phyloP scores from a whole-genome alignment of 2,329 filamentous ascomycete species.

The Didymella segeticola region DNA sequence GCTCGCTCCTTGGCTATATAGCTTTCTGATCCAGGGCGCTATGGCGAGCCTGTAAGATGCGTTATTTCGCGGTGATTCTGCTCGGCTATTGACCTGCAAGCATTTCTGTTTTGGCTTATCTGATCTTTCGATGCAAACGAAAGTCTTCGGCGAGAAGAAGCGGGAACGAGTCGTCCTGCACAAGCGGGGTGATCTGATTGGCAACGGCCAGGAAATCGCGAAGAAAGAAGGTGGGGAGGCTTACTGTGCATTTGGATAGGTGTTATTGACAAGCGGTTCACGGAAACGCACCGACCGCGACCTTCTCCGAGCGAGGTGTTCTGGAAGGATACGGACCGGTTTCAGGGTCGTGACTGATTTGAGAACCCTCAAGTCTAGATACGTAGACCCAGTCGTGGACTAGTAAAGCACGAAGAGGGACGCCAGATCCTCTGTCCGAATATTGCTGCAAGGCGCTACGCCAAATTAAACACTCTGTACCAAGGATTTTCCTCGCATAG shows the following conservation, averaged over 20 bases:
- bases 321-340: neutral
- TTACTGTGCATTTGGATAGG: too few species aligned
- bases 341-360: neutral
- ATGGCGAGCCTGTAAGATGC: neutral
- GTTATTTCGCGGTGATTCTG: neutral
- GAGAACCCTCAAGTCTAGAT: neutral
- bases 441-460: neutral
- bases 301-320: neutral
- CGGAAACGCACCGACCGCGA: neutral
- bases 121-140: too few species aligned
- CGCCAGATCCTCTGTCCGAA: neutral
- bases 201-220: too few species aligned
- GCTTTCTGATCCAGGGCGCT: neutral
- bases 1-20: neutral
- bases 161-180: too few species aligned
- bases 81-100: neutral
- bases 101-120: too few species aligned
- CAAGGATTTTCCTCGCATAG: too few species aligned
- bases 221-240: too few species aligned
- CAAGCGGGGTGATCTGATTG: too few species aligned
- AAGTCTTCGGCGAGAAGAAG: too few species aligned
- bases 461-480: too few species aligned
- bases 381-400: neutral
- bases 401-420: neutral
- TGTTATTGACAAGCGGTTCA: constrained; percentile 1